A percentile compares a stretch with the other conserved stretches of the same genome.
phyloP scores from a whole-genome alignment of 2,329 filamentous ascomycete genomes.

The Nectriaceae sp. region DNA sequence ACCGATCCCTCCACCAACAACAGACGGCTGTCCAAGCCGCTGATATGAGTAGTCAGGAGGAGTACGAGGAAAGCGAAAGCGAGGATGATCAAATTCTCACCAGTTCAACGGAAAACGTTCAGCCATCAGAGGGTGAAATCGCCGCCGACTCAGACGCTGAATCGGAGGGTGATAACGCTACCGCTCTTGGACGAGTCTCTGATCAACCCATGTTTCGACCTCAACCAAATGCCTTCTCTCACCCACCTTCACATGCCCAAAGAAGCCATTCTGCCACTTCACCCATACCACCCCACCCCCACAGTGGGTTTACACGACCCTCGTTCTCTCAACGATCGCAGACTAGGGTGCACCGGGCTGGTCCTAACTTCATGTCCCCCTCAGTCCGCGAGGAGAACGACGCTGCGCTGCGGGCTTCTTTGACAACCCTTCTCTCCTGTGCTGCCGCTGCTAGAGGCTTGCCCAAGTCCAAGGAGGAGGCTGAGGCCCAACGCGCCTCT shows the following conservation, averaged over 20 bases:
- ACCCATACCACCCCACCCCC: slow-evolving; percentile 49
- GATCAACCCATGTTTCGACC: slow-evolving; percentile 69
- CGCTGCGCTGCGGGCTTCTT: slow-evolving; percentile 84
- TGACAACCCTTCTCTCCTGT: slow-evolving; percentile 95
- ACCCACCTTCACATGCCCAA: slow-evolving; percentile 64
- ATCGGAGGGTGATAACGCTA: slow-evolving; percentile 73
- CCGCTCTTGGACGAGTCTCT: slow-evolving; percentile 69
- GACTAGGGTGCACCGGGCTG: slow-evolving; percentile 43
- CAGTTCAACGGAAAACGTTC: slow-evolving; percentile 58
- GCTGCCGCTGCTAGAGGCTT: slow-evolving; percentile 85
- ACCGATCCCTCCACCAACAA: slow-evolving; percentile 39
- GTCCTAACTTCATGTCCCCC: slow-evolving; percentile 69
- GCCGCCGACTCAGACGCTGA: slow-evolving; percentile 50
- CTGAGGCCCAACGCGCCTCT: slow-evolving; percentile 35
- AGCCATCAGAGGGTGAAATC: slow-evolving; percentile 40
- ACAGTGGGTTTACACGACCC: slow-evolving; percentile 52
- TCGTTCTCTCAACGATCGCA: slow-evolving; percentile 51
- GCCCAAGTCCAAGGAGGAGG: slow-evolving; percentile 62
- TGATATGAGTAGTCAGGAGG: slow-evolving; percentile 79
- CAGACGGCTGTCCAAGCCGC: slow-evolving; percentile 44
- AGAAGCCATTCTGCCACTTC: slow-evolving; percentile 53
- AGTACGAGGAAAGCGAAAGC: slow-evolving; percentile 91
- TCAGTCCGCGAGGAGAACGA: slow-evolving; percentile 86
- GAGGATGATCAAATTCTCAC: slow-evolving; percentile 73
- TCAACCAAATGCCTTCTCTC: slow-evolving; percentile 89